These are phyloP conservation scores for Haplographium delicatum DNA, from an alignment of 495 filamentous ascomycete genomes.

Conservation along the genomic window DNA sequence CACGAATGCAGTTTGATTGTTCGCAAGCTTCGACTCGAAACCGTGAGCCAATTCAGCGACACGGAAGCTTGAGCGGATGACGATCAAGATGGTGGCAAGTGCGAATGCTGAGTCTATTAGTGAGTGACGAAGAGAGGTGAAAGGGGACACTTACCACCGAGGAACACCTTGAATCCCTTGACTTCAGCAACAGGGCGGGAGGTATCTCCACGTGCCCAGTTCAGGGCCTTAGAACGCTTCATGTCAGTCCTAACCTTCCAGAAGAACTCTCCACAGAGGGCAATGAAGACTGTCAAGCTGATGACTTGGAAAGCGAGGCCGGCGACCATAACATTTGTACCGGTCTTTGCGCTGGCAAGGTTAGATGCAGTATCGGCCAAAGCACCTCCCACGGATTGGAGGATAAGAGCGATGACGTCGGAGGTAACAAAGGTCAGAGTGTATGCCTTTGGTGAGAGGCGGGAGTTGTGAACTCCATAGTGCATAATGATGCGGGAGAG, in stretches of 20 bases:
- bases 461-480: conserved; percentile 49
- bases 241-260: neutral
- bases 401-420: conserved; percentile 55
- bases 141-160: conserved; percentile 1
- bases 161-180: conserved; percentile 5
- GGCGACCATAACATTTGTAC: conserved; percentile 60
- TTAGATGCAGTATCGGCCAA: conserved; percentile 43
- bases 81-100: conserved; percentile 27
- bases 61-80: conserved; percentile 32
- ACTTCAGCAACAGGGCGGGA: neutral
- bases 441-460: conserved; percentile 48
- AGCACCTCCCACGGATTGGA: conserved; percentile 59
- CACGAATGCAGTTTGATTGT: conserved; percentile 49
- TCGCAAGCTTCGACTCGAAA: conserved; percentile 33
- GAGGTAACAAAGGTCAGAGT: conserved; percentile 47
- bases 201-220: neutral
- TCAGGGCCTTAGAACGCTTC: too few relatives aligned
- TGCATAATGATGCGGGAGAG: conserved; percentile 50
- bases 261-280: conserved; percentile 38
- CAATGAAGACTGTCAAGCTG: conserved; percentile 44
- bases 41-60: conserved; percentile 32
- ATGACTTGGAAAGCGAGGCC: conserved; percentile 55
- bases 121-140: neutral
- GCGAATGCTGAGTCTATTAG: conserved; percentile 3
- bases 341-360: conserved; percentile 28